phyloP scores from a whole-genome alignment of 192 early-diverging fungal genomes.

The Gaertneriomyces sp. region DNA sequence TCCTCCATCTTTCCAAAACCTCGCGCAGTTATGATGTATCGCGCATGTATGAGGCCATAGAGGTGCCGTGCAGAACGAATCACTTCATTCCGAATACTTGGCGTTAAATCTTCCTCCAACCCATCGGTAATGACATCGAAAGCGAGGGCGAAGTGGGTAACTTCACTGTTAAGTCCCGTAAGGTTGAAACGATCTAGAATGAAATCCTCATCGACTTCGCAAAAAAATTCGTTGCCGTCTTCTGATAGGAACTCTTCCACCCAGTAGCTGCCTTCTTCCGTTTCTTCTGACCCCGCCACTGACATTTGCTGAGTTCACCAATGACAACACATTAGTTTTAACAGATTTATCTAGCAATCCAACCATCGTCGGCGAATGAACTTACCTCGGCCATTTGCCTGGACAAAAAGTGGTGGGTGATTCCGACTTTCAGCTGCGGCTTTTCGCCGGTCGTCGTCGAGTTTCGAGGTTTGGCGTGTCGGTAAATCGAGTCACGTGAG shows the following conservation, averaged over 20 bases:
- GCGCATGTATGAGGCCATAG: slow-evolving; percentile 97
- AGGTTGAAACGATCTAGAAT: slow-evolving; percentile 97
- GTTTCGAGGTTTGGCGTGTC: no score
- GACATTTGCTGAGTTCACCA: slow-evolving; percentile 7
- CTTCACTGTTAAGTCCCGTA: slow-evolving; percentile 86
- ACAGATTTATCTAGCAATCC: no score
- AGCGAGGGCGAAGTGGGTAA: slow-evolving; percentile 85
- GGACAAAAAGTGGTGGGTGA: no score
- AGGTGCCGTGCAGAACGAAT: slow-evolving; percentile 86
- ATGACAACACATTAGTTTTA: no score
- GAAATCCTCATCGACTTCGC: slow-evolving; percentile 97
- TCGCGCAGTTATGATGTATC: slow-evolving; percentile 88
- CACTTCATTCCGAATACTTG: slow-evolving; percentile 72
- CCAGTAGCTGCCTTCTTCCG: slow-evolving; percentile 62
- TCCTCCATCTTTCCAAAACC: slow-evolving; percentile 96
- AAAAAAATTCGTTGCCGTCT: slow-evolving; percentile 97
- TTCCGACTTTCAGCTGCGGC: no score
- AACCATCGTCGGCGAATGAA: no score
- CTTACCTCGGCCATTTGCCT: no score
- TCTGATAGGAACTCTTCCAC: slow-evolving; percentile 90
- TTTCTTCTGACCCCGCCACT: slow-evolving; percentile 16
- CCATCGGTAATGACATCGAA: slow-evolving; percentile 90
- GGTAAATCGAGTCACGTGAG: no score
- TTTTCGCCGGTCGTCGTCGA: no score
- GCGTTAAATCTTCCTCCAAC: slow-evolving; percentile 67